Evolutionary conservation across 371 early-diverging fungal genomes (phyloP).

Genomic region (Mortierella sp.): DNA sequence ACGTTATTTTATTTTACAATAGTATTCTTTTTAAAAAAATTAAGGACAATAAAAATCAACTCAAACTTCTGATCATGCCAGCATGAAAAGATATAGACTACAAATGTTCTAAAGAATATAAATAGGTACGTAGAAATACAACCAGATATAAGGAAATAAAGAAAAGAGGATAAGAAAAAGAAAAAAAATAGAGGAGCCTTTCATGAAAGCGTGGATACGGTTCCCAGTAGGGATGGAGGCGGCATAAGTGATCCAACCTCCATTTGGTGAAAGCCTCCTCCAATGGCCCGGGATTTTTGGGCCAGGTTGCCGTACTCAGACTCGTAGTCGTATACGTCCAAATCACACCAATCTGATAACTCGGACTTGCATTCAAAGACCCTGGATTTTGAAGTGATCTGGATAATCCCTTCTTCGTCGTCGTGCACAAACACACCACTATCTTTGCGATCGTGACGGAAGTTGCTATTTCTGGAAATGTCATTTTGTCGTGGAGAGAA

Average conservation of each 20-base stretch:
- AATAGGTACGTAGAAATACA: neutral
- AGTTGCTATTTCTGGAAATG: neutral
- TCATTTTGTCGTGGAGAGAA: neutral
- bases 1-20: no score
- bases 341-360: neutral
- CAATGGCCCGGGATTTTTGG: no score
- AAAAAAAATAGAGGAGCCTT: neutral
- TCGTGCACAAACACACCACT: slow-evolving; percentile 42
- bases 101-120: no score
- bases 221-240: slow-evolving; percentile 9
- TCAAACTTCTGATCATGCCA: no score
- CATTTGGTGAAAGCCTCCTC: neutral
- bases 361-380: neutral
- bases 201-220: neutral
- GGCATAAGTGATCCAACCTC: neutral
- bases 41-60: no score
- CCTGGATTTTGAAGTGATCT: slow-evolving; percentile 13
- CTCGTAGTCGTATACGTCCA: neutral
- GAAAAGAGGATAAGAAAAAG: neutral
- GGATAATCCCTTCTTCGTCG: slow-evolving; percentile 20
- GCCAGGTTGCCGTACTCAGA: neutral
- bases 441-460: slow-evolving; percentile 43
- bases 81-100: no score
- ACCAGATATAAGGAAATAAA: neutral
- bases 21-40: no score